A percentile compares a stretch with the other conserved stretches of the same genome.
These are phyloP conservation scores for Colletotrichum tropicicola DNA, from an alignment of 2,329 filamentous ascomycete species.

Conservation along the genomic window DNA sequence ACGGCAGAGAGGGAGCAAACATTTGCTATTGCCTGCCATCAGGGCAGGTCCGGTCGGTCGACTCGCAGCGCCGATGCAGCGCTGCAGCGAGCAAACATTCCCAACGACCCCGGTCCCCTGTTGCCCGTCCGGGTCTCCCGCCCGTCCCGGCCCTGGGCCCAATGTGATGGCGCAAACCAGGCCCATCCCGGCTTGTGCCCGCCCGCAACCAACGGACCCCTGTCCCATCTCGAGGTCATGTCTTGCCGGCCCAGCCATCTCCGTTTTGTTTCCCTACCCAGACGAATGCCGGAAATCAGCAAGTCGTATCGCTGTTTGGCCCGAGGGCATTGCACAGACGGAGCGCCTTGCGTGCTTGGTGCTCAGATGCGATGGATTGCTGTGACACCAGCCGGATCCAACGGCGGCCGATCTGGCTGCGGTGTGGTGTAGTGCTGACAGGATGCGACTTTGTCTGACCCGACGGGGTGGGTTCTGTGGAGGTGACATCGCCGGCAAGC, in stretches of 20 bases:
- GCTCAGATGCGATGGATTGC: too few species aligned
- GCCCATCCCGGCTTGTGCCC: not conserved
- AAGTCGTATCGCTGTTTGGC: too few species aligned
- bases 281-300: too few species aligned
- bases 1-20: not conserved
- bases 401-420: too few species aligned
- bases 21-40: not conserved
- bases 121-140: slow-evolving; percentile 1
- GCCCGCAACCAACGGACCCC: not conserved
- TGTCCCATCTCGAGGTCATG: not conserved
- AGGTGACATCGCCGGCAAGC: too few species aligned
- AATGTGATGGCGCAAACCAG: slow-evolving; percentile 6
- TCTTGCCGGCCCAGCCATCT: not conserved
- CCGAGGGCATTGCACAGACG: too few species aligned
- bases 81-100: slow-evolving; percentile 2
- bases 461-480: too few species aligned
- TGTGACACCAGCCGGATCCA: too few species aligned
- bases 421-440: too few species aligned
- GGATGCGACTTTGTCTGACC: too few species aligned
- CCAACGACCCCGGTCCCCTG: not conserved
- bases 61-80: not conserved
- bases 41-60: not conserved
- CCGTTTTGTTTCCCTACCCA: not conserved
- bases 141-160: slow-evolving; percentile 10
- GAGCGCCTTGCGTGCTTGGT: too few species aligned